Conservation (phyloP, 495 filamentous ascomycete genomes). For the Cairneyella variabilis region DNA sequence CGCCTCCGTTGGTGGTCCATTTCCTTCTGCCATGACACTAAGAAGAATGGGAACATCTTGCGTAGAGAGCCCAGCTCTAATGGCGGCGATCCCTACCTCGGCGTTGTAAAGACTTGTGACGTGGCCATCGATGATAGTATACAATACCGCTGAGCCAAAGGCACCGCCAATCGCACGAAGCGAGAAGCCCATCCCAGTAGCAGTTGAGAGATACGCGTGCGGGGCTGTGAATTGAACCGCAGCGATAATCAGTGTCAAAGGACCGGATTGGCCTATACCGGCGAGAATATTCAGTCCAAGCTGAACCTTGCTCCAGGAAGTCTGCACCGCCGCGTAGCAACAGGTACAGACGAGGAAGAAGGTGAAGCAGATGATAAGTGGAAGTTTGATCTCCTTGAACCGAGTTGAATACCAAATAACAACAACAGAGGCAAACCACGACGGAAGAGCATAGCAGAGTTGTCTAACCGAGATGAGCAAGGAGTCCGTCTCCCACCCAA, state of each 20-base stretch:
- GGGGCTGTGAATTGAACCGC: slow-evolving; percentile 50
- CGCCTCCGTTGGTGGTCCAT: slow-evolving; percentile 9
- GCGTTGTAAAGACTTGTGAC: slow-evolving; percentile 34
- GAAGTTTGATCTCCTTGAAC: slow-evolving; percentile 45
- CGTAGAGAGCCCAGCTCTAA: slow-evolving; percentile 34
- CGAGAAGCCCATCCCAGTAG: slow-evolving; percentile 49
- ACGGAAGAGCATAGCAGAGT: slow-evolving; percentile 35
- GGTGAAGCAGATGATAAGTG: slow-evolving; percentile 42
- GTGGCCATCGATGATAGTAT: slow-evolving; percentile 49
- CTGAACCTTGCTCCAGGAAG: slow-evolving; percentile 40
- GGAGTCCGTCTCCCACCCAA: slow-evolving; percentile 43
- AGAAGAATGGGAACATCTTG: slow-evolving; percentile 31
- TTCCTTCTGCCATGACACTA: slow-evolving; percentile 30
- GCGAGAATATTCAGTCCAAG: slow-evolving; percentile 43
- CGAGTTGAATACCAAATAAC: slow-evolving; percentile 44
- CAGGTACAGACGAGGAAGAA: slow-evolving; percentile 46
- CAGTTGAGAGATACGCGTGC: slow-evolving; percentile 48
- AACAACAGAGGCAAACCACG: slow-evolving; percentile 32
- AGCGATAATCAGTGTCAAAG: slow-evolving; percentile 37
- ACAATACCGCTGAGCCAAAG: slow-evolving; percentile 48
- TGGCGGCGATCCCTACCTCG: slow-evolving; percentile 31
- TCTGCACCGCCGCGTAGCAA: slow-evolving; percentile 44
- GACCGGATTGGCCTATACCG: slow-evolving; percentile 40
- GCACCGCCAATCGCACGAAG: slow-evolving; percentile 50
- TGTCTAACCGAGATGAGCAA: slow-evolving; percentile 46